Evolutionary conservation across 192 early-diverging fungal species (phyloP), one percentile per base, ranked within the genome.

Genomic region (Geosiphon pyriformis): DNA sequence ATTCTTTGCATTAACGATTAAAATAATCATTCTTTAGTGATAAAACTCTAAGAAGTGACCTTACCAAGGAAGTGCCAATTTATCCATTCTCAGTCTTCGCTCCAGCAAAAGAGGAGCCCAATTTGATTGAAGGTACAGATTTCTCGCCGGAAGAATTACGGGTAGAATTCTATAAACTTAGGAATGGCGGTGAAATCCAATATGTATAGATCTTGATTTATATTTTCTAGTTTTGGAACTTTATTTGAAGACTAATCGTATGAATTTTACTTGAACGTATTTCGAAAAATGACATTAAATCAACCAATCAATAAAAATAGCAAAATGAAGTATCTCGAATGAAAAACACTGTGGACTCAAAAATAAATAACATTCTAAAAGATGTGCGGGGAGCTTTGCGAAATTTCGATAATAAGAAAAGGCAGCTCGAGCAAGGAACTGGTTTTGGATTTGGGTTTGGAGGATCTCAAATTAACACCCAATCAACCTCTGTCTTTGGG

Each of bases 91-190:
- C 76, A 54, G 67, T 70, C 23, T 88, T 76, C 75, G 86, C 70
- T 23, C 84, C 86, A 12, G 68, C 70, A 3, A 76, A 74, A 52
- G 75, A 74, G 42, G 81, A 79, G 50, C 83, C 84, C 8, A 86
- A 76, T 65, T 34, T 85, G 26, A 51, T 88, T 18, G 74, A 69
- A 0, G 84, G 80, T 2, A 86, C 83, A 2, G 86, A 88, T 63
- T 67, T 74, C 37, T 82, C 79, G 35, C 78, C 76, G 15, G 86
- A 88, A 74, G 86, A 88, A 57, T 72, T 77, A 50, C 72, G 83
- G 22, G 30, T 82, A 15, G 68, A 77, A 8, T 85, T 74, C 51
- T 75, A 72, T 52, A 25, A 49, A 30, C 61, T 70, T 35, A 69
- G 57, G 67, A 55, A 65, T 1, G 74, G 78, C 48, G 65, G 59